These are phyloP conservation scores for Vigna angularis DNA, from an alignment of 306 rosid genomes.

Conservation along the genomic window DNA sequence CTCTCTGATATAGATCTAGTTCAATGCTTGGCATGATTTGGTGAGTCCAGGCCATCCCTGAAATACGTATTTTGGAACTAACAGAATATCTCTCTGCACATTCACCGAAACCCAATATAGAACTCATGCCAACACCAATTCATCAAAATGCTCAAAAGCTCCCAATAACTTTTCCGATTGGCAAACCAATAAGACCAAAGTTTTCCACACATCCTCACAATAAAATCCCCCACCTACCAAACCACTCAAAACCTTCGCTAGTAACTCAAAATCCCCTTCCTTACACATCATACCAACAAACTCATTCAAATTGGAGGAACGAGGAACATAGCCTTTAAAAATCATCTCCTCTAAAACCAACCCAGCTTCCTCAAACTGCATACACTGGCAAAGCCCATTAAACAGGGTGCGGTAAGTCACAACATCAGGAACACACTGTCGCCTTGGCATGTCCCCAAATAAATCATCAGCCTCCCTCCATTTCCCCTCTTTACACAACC, in stretches of 20 bases:
- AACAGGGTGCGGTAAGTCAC: conserved; percentile 69
- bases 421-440: conserved; percentile 59
- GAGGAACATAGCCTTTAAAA: conserved; percentile 65
- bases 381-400: conserved; percentile 60
- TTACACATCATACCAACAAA: conserved; percentile 51
- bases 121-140: conserved; percentile 42
- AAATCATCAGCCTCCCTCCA: conserved; percentile 74
- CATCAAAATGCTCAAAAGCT: conserved; percentile 50
- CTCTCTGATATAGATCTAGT: neutral
- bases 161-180: conserved; percentile 46
- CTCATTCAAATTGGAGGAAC: conserved; percentile 43
- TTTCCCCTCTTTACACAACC: conserved; percentile 63
- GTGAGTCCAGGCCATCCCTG: neutral
- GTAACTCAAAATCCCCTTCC: conserved; percentile 57
- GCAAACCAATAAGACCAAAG: conserved; percentile 55
- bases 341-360: conserved; percentile 76
- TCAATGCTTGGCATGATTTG: neutral
- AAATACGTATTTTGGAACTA: neutral
- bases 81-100: conserved; percentile 2
- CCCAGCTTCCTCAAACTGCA: conserved; percentile 66
- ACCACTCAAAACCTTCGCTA: conserved; percentile 51
- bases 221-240: conserved; percentile 53
- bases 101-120: conserved; percentile 7
- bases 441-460: conserved; percentile 76
- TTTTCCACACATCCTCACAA: conserved; percentile 51